Evolutionary conservation across 345 rosid species (phyloP).

Genomic region (Pelargonium nanum): DNA sequence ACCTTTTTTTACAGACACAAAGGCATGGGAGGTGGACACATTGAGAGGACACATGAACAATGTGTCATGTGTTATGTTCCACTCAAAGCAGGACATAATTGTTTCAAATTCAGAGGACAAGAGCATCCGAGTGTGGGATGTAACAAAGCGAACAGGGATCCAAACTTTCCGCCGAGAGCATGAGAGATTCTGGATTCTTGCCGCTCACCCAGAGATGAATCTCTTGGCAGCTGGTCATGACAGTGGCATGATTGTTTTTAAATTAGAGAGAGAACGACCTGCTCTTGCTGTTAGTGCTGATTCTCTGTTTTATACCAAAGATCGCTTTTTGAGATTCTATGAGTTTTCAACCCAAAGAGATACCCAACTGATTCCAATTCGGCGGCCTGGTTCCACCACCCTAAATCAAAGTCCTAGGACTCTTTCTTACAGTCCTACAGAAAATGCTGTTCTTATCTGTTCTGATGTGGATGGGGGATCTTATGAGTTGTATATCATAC

Average conservation of each 20-base stretch:
- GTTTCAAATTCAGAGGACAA: slow-evolving; percentile 97
- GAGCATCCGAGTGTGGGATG: slow-evolving; percentile 96
- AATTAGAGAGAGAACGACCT: slow-evolving; percentile 44
- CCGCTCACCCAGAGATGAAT: slow-evolving; percentile 92
- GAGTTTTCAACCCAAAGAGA: slow-evolving; percentile 72
- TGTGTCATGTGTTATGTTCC: slow-evolving; percentile 95
- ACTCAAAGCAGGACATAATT: slow-evolving; percentile 85
- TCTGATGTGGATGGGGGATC: slow-evolving; percentile 92
- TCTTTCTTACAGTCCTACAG: slow-evolving; percentile 85
- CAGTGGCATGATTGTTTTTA: slow-evolving; percentile 82
- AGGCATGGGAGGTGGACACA: slow-evolving; percentile 99
- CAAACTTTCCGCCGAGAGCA: slow-evolving; percentile 96
- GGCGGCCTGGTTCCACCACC: slow-evolving; percentile 66
- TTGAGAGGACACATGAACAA: slow-evolving; percentile 94
- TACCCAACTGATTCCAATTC: slow-evolving; percentile 69
- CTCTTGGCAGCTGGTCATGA: slow-evolving; percentile 97
- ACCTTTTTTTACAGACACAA: slow-evolving; percentile 55
- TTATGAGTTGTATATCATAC: slow-evolving; percentile 74
- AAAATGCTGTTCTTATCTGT: slow-evolving; percentile 77
- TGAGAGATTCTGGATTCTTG: slow-evolving; percentile 89
- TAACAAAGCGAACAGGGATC: slow-evolving; percentile 75
- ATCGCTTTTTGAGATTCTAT: slow-evolving; percentile 63
- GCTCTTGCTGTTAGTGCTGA: slow-evolving; percentile 81
- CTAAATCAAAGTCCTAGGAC: slow-evolving; percentile 87
- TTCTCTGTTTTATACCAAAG: slow-evolving; percentile 63